Conservation (phyloP, 2,329 filamentous ascomycete species). For the Dendryphion nanum region DNA sequence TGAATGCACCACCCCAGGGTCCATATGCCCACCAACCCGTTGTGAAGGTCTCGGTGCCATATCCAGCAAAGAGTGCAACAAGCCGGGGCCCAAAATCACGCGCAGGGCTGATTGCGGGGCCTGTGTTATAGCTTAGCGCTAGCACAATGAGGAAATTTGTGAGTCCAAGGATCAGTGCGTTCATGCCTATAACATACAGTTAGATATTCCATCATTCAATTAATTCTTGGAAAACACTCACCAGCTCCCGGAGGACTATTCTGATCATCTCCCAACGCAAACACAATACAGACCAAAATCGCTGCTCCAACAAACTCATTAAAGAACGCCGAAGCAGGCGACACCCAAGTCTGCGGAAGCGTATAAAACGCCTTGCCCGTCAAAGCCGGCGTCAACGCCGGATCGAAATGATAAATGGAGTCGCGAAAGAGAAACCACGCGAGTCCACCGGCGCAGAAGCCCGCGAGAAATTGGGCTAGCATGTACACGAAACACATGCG, state of each 20-base stretch:
- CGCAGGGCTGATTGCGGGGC: constrained; percentile 62
- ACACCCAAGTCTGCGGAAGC: constrained; percentile 63
- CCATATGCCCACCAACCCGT: constrained; percentile 29
- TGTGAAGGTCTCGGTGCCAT: constrained; percentile 51
- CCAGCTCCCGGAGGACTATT: constrained; percentile 47
- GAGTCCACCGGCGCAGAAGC: constrained; percentile 47
- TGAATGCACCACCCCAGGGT: constrained; percentile 21
- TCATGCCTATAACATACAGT: constrained; percentile 59
- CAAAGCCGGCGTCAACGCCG: constrained; percentile 27
- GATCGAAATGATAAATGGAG: constrained; percentile 62
- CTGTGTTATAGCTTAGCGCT: constrained; percentile 27
- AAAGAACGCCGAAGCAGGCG: constrained; percentile 66
- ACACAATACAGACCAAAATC: constrained; percentile 69
- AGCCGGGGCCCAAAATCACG: constrained; percentile 71
- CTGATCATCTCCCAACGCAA: constrained; percentile 56
- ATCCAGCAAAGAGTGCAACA: constrained; percentile 65
- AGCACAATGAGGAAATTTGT: constrained; percentile 24
- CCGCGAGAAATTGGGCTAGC: constrained; percentile 53
- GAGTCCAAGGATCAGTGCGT: constrained; percentile 44
- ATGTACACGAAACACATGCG: constrained; percentile 52
- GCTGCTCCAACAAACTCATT: constrained; percentile 67
- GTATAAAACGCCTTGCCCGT: constrained; percentile 62
- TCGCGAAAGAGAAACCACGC: constrained; percentile 46
- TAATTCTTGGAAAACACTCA: constrained; percentile 58
- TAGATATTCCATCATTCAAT: constrained; percentile 68